Evolutionary conservation across 1,284 basidiomycete genomes (phyloP), one percentile per base, ranked within the genome.

Genomic region (Takashimella tepidaria): DNA sequence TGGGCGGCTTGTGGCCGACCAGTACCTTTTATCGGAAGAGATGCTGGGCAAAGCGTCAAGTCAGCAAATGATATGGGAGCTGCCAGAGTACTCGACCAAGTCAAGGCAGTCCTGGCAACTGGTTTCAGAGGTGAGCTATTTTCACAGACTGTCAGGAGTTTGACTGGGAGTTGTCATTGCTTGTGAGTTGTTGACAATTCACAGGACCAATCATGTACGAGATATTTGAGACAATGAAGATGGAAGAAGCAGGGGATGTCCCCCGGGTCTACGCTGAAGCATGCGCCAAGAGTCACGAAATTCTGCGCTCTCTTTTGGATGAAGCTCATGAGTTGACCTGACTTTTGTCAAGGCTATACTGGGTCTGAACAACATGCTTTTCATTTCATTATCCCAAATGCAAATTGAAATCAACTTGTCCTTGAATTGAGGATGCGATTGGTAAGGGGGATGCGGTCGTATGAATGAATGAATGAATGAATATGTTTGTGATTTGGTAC

Each of bases 91-190:
- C n/a, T 49, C 1, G 55, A 57, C 13, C 45, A 47, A 31, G 12
- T 55, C 23, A 40, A 57, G 42, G 48, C 54, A 5, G 23, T 63
- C 5, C 50, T 63, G 2, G 25, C 26, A 4, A 54, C 47, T 13
- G 59, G 61, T 1, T 63, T 51, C 47, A 49, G 50, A 24, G 60
- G 59, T 56, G 24, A 48, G 56, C n/a, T n/a, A n/a, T n/a, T n/a
- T n/a, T n/a, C n/a, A n/a, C n/a, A n/a, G n/a, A n/a, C n/a, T n/a
- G n/a, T n/a, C n/a, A n/a, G n/a, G n/a, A n/a, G n/a, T n/a, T n/a
- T n/a, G n/a, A n/a, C n/a, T n/a, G n/a, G n/a, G n/a, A n/a, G n/a
- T n/a, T n/a, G n/a, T n/a, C n/a, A n/a, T n/a, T 40, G 19, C 5
- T 3, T 5, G 11, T 19, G 23, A 16, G 12, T 16, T 6, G 12